phyloP scores from a whole-genome alignment of 2,329 filamentous ascomycete genomes.

The Stylonectria norvegica region DNA sequence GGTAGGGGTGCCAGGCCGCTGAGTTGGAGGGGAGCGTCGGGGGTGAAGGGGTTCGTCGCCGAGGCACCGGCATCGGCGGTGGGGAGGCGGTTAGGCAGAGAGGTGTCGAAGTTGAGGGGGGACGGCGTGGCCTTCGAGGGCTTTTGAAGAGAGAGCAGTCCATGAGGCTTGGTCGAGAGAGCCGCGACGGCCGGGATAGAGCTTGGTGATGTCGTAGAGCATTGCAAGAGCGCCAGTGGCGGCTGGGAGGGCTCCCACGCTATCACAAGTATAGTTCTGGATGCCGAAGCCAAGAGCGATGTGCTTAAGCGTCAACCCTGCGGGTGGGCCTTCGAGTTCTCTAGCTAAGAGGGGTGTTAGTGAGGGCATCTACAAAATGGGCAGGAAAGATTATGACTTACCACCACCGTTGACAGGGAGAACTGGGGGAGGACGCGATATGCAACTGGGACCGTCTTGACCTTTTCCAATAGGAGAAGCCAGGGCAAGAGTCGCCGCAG shows the following conservation, averaged over 20 bases:
- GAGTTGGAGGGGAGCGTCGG: constrained; percentile 38
- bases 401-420: constrained; percentile 40
- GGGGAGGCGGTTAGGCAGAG: constrained; percentile 6
- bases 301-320: constrained; percentile 44
- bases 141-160: constrained; percentile 36
- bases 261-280: constrained; percentile 66
- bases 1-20: constrained; percentile 34
- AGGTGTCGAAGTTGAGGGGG: constrained; percentile 45
- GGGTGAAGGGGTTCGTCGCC: constrained; percentile 44
- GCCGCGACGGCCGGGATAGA: constrained; percentile 46
- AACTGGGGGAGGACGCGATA: constrained; percentile 12
- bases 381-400: constrained; percentile 24
- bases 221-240: constrained; percentile 56
- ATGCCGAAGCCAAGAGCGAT: constrained; percentile 62
- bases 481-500: constrained; percentile 32
- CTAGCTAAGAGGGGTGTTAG: constrained; percentile 29
- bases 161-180: constrained; percentile 41
- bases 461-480: constrained; percentile 25
- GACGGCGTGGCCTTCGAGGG: constrained; percentile 40
- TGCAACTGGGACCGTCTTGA: constrained; percentile 15
- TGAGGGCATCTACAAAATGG: constrained; percentile 1
- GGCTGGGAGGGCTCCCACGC: constrained; percentile 32
- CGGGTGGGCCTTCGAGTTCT: constrained; percentile 43
- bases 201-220: constrained; percentile 53
- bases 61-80: constrained; percentile 37